Evolutionary conservation across 257 asterid species (phyloP).

Genomic region (Jacaranda copaia): DNA sequence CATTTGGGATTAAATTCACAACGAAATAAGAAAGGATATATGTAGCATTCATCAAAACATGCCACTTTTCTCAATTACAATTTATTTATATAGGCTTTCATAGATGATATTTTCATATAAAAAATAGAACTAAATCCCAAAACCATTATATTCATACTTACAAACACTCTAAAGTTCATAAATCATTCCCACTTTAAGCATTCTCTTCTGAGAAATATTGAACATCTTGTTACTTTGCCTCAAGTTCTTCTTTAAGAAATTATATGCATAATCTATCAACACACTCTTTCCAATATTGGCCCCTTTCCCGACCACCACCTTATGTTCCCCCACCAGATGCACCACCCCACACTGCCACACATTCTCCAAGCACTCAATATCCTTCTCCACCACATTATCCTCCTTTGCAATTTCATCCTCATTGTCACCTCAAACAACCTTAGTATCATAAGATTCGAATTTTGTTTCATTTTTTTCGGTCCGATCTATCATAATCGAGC

Average conservation of each 20-base stretch:
- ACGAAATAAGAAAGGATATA: too few species aligned
- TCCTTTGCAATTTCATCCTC: not conserved
- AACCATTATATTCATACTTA: not conserved
- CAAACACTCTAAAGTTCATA: conserved; percentile 43
- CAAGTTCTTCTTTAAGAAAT: conserved; percentile 61
- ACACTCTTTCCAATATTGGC: conserved; percentile 52
- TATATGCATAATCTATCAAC: conserved; percentile 59
- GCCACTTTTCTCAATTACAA: too few species aligned
- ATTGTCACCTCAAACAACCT: too few species aligned
- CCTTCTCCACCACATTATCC: conserved; percentile 15
- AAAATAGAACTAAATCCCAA: not conserved
- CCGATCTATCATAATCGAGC: too few species aligned
- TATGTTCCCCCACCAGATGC: conserved; percentile 81
- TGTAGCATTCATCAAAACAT: too few species aligned
- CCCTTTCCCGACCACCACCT: conserved; percentile 59
- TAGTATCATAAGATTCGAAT: too few species aligned
- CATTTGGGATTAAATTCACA: too few species aligned
- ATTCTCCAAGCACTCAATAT: conserved; percentile 47
- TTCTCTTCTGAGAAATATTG: conserved; percentile 63
- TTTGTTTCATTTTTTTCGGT: too few species aligned
- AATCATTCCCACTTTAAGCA: conserved; percentile 78
- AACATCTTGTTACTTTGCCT: conserved; percentile 58
- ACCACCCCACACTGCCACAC: conserved; percentile 50
- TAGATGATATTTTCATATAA: not conserved
- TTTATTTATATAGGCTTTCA: too few species aligned